Base-by-base conservation (phyloP, 139 green algal genomes). In the Nannochloris sp. region DNA sequence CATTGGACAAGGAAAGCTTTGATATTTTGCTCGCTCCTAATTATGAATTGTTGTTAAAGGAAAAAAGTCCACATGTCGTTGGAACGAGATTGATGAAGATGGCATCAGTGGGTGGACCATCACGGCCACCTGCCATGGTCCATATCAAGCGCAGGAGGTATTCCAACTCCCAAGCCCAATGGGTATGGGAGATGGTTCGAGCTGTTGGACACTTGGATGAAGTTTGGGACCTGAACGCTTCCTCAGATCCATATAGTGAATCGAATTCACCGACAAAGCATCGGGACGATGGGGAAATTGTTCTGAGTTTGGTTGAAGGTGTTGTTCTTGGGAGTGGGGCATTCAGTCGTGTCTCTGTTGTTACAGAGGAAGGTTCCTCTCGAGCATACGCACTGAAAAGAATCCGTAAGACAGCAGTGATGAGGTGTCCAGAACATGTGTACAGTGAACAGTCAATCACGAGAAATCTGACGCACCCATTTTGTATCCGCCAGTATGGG, bases 381-480 rank as follows among this genome's bases (percentile, higher is more conserved):
- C 68, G 89, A 23, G 67, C 71, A 15, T 97, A 91, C 66, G 91
- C 91, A 9, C 67, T 97, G 6, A 97, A 97, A 78, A 80, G 87
- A 51, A 95, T 97, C 85, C 78, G 78, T 61, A 97, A 96, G 82
- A 77, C 72, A 5, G 83, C 78, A 4, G 87, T 95, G 24, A 83
- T 90, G 63, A 83, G 93, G 72, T 96, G 88, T 79, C 84, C 88
- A 0, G 89, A 95, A 75, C 91, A 97, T 72, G 84, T 97, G 1
- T 96, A 88, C 63, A 96, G 87, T 67, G 91, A 97, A 78, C 90
- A 96, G 76, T 73, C 81, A 60, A 95, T 97, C 79, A 95, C 90
- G 1, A 82, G 85, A 51, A 95, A 94, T 81, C 83, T 88, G 18
- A 83, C 85, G 10, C 90, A 97, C 78, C 88, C 87, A 27, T 96